Conservation (phyloP, 768 basidiomycete species). For the Mycena latifolia region DNA sequence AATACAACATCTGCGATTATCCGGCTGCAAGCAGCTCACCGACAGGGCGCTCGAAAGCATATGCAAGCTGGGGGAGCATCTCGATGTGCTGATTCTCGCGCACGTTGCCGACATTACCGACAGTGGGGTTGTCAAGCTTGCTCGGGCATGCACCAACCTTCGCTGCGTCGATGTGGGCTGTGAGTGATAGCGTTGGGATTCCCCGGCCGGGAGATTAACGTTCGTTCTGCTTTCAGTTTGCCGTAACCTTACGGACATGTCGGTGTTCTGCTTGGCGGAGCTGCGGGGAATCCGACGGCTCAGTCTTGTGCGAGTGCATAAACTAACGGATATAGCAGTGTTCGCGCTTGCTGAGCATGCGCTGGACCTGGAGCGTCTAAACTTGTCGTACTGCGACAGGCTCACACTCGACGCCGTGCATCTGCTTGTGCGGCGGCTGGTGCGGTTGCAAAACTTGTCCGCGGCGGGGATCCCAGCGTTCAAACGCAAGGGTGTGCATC, state of each 20-base stretch:
- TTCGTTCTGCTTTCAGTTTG: slow-evolving; percentile 65
- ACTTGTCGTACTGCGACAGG: slow-evolving; percentile 89
- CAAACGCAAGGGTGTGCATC: slow-evolving; percentile 73
- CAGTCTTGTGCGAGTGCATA: slow-evolving; percentile 83
- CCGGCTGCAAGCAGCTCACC: slow-evolving; percentile 83
- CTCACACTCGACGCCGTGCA: slow-evolving; percentile 84
- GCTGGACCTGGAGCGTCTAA: slow-evolving; percentile 78
- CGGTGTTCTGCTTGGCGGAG: slow-evolving; percentile 82
- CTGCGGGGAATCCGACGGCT: slow-evolving; percentile 80
- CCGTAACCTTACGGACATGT: slow-evolving; percentile 85
- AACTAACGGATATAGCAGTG: slow-evolving; percentile 87
- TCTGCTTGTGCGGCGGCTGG: slow-evolving; percentile 70
- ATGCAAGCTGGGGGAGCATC: slow-evolving; percentile 75
- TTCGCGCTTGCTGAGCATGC: slow-evolving; percentile 83
- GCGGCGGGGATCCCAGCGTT: slow-evolving; percentile 86
- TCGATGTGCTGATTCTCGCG: slow-evolving; percentile 86
- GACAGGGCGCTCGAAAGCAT: slow-evolving; percentile 78
- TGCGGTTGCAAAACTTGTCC: slow-evolving; percentile 77
- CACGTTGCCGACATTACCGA: slow-evolving; percentile 89
- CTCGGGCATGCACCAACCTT: slow-evolving; percentile 77
- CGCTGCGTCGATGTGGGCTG: slow-evolving; percentile 90
- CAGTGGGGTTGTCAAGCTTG: slow-evolving; percentile 73
- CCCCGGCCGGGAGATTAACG: slow-evolving; percentile 25
- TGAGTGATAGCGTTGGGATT: slow-evolving; percentile 54
- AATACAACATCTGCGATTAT: slow-evolving; percentile 81